Conservation (phyloP, 2,329 filamentous ascomycete species). For the Torrubiellomyces zombiae region DNA sequence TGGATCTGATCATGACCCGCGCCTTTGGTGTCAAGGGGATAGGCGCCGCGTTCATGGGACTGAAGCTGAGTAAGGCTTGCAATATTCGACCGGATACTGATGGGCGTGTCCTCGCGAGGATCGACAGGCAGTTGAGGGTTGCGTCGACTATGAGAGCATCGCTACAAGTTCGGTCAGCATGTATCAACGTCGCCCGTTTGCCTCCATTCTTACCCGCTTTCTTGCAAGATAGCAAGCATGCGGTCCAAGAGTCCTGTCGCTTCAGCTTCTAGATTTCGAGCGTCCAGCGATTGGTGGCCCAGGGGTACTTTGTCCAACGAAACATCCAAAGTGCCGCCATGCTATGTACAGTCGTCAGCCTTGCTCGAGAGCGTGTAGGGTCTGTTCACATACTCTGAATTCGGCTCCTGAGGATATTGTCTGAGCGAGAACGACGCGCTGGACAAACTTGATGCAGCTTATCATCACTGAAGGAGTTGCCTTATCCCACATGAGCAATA, state of each 20-base stretch:
- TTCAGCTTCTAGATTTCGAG: slow-evolving; percentile 77
- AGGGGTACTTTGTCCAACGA: slow-evolving; percentile 73
- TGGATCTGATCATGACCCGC: slow-evolving; percentile 74
- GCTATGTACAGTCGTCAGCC: slow-evolving; percentile 14
- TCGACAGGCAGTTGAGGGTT: slow-evolving; percentile 74
- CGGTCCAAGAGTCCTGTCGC: slow-evolving; percentile 80
- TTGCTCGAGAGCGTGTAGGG: slow-evolving; percentile 8
- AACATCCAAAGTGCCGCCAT: slow-evolving; percentile 46
- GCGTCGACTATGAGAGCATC: slow-evolving; percentile 81
- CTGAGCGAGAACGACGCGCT: slow-evolving; percentile 82
- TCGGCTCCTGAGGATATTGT: slow-evolving; percentile 71
- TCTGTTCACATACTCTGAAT: slow-evolving; percentile 51
- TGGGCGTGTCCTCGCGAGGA: slow-evolving; percentile 67
- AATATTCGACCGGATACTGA: slow-evolving; percentile 73
- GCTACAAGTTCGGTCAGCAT: slow-evolving; percentile 25
- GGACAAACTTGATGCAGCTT: slow-evolving; percentile 94
- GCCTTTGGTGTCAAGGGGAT: slow-evolving; percentile 61
- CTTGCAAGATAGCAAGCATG: slow-evolving; percentile 70
- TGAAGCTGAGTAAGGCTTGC: slow-evolving; percentile 75
- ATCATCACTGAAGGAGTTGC: slow-evolving; percentile 63
- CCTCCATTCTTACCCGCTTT: slow-evolving; percentile 49
- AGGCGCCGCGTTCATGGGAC: slow-evolving; percentile 67
- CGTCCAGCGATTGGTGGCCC: slow-evolving; percentile 65
- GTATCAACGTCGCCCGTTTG: background rate
- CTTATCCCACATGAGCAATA: slow-evolving; percentile 75